Conservation (phyloP, 495 filamentous ascomycete species). For the Hyaloscypha finlandica region DNA sequence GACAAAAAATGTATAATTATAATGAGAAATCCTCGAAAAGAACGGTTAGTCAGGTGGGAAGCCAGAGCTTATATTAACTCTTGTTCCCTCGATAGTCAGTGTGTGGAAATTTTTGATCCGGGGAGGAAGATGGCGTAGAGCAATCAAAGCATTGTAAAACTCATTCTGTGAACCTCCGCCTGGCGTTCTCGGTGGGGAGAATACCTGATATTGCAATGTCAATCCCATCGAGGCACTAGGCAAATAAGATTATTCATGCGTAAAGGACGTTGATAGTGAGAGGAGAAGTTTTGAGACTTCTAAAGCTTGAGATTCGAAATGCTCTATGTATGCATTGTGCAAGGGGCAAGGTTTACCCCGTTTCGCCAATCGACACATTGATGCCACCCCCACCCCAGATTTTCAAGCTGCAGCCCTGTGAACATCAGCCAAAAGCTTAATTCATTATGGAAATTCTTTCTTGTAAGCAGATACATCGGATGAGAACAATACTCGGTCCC, state of each 20-base stretch:
- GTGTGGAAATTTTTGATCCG: constrained; percentile 9
- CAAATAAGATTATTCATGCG: neutral
- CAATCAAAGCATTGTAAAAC: neutral
- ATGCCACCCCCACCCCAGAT: too few species aligned
- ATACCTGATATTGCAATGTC: neutral
- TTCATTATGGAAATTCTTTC: too few species aligned
- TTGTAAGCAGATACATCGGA: too few species aligned
- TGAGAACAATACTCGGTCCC: too few species aligned
- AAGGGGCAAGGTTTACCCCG: neutral
- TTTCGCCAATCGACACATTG: neutral
- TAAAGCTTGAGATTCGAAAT: constrained; percentile 6
- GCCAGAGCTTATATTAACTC: neutral
- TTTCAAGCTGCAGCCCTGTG: too few species aligned
- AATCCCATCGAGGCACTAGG: neutral
- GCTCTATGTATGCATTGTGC: neutral
- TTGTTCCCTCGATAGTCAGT: neutral
- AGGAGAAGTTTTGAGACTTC: neutral
- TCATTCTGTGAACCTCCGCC: neutral
- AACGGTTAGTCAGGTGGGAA: neutral
- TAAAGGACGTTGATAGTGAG: neutral
- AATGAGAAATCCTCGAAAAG: neutral
- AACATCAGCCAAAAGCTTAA: too few species aligned
- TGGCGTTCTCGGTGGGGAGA: neutral
- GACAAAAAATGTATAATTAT: neutral
- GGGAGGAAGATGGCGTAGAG: neutral